A percentile compares a stretch with the other conserved stretches of the same genome.
Conservation (phyloP, 106 monocot species). For the Dendrobium officinale region DNA sequence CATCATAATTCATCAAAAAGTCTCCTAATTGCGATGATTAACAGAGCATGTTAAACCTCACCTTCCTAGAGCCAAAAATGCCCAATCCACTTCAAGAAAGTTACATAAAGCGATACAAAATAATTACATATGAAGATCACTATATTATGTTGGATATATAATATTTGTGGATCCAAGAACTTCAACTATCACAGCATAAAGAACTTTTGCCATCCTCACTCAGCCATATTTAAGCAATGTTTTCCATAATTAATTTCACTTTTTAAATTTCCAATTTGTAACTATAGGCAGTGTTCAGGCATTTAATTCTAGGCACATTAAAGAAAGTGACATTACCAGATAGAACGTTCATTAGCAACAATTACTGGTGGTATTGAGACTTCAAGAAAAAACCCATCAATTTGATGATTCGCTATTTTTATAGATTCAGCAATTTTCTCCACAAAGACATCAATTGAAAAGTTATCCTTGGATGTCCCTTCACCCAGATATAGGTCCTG, state of each 20-base stretch:
- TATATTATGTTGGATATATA: background rate
- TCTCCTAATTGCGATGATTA: background rate
- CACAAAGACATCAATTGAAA: conserved; percentile 30
- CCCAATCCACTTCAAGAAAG: background rate
- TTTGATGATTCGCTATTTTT: conserved; percentile 32
- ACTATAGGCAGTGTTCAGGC: background rate
- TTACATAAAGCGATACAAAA: background rate
- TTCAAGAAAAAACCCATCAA: conserved; percentile 70
- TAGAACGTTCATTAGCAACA: conserved; percentile 72
- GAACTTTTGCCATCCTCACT: background rate
- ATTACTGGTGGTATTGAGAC: conserved; percentile 64
- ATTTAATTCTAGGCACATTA: background rate
- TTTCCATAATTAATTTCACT: background rate
- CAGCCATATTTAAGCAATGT: background rate
- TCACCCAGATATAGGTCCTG: conserved; percentile 14
- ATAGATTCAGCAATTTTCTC: conserved; percentile 23
- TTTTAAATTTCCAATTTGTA: background rate
- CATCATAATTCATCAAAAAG: background rate
- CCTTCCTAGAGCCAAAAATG: background rate
- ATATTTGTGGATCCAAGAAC: background rate
- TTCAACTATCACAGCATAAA: background rate
- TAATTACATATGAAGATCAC: background rate
- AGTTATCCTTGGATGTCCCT: conserved; percentile 8
- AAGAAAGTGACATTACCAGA: conserved; percentile 34
- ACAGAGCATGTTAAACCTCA: background rate